These are phyloP conservation scores for Perkinsus olseni DNA, from an alignment of 169 alveolate species.

Conservation along the genomic window DNA sequence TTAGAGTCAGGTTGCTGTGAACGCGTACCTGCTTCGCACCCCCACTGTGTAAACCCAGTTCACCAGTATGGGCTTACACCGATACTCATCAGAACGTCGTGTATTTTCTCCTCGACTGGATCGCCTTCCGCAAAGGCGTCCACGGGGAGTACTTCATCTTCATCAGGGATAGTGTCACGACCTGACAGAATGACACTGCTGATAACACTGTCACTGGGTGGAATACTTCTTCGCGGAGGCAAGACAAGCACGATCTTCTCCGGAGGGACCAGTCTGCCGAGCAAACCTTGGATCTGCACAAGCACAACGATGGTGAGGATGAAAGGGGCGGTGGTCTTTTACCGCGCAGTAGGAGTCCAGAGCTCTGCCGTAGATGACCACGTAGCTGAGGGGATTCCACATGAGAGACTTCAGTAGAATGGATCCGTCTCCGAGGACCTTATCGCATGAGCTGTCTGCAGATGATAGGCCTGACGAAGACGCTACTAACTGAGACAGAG, in stretches of 20 bases:
- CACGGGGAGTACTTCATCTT: not conserved
- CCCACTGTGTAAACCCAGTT: not conserved
- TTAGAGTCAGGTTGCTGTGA: not conserved
- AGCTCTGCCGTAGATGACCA: conserved; percentile 20
- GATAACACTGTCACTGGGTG: not conserved
- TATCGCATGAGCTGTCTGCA: not conserved
- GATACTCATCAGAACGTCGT: not conserved
- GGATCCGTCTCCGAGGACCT: not conserved
- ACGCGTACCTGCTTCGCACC: not conserved
- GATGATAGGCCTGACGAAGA: not conserved
- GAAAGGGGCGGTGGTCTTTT: not conserved
- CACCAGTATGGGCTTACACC: not conserved
- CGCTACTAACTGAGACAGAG: too few relatives aligned
- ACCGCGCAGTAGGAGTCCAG: conserved; percentile 21
- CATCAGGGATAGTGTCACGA: not conserved
- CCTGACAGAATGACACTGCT: not conserved
- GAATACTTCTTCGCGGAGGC: conserved; percentile 12
- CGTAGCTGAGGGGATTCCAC: conserved; percentile 21
- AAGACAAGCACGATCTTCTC: conserved; percentile 15
- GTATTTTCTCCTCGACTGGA: not conserved
- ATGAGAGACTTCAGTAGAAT: conserved; percentile 1
- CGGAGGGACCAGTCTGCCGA: conserved; percentile 17
- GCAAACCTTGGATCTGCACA: conserved; percentile 7
- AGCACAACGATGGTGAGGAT: not conserved
- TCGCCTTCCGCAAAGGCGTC: not conserved